Evolutionary conservation across 2,329 filamentous ascomycete species (phyloP).

Genomic region (Botrytis tulipae): DNA sequence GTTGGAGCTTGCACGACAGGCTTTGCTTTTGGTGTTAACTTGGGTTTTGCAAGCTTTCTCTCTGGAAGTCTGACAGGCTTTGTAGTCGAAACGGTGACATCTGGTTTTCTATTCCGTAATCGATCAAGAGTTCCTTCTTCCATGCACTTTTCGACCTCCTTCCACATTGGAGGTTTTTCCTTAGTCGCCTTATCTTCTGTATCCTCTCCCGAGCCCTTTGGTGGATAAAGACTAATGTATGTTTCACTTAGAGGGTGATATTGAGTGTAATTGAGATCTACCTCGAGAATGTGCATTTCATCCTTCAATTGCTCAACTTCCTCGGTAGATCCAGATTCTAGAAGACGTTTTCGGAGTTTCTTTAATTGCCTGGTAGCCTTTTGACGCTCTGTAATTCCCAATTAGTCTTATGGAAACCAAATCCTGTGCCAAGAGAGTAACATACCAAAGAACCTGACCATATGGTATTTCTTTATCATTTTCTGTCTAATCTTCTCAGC

Average conservation of each 20-base stretch:
- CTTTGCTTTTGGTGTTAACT: constrained; percentile 18
- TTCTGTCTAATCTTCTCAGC: constrained; percentile 61
- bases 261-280: constrained; percentile 73
- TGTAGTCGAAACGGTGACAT: constrained; percentile 18
- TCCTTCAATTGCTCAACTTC: constrained; percentile 52
- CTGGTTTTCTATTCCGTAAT: constrained; percentile 32
- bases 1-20: constrained; percentile 16
- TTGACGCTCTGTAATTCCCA: constrained; percentile 57
- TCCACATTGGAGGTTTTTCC: constrained; percentile 60
- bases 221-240: constrained; percentile 65
- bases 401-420: constrained; percentile 21
- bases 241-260: constrained; percentile 69
- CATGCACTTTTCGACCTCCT: constrained; percentile 63
- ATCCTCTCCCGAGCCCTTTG: constrained; percentile 41
- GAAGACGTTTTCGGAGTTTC: constrained; percentile 59
- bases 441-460: constrained; percentile 80
- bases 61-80: constrained; percentile 26
- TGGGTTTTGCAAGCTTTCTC: constrained; percentile 28
- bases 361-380: constrained; percentile 68
- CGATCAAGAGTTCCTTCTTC: constrained; percentile 46
- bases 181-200: constrained; percentile 35
- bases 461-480: constrained; percentile 79
- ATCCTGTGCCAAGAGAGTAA: background rate
- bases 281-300: constrained; percentile 65
- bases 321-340: constrained; percentile 49